Conservation (phyloP, 2,329 filamentous ascomycete genomes). For the Cytospora piceicola region DNA sequence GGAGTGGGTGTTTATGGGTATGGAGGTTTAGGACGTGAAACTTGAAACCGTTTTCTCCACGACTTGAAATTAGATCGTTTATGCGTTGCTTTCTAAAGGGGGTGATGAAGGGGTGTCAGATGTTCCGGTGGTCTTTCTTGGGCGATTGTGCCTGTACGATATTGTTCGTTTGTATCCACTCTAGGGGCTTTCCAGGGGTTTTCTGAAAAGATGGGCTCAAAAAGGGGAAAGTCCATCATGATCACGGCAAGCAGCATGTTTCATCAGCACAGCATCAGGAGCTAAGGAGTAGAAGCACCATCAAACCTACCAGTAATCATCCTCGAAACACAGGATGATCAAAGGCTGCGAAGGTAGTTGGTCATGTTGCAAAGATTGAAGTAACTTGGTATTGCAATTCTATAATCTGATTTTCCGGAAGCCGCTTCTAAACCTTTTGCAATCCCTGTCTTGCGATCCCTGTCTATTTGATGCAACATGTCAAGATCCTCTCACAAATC, state of each 20-base stretch:
- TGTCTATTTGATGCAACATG: not conserved
- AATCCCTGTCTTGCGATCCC: not conserved
- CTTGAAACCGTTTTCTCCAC: slow-evolving; percentile 7
- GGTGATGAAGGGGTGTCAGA: slow-evolving; percentile 9
- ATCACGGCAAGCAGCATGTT: slow-evolving; percentile 15
- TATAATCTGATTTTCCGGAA: slow-evolving; percentile 25
- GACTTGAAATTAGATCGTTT: slow-evolving; percentile 22
- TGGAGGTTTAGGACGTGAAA: slow-evolving; percentile 68
- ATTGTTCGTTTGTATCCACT: slow-evolving; percentile 14
- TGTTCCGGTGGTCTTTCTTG: slow-evolving; percentile 11
- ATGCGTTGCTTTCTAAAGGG: slow-evolving; percentile 13
- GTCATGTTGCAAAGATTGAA: slow-evolving; percentile 16
- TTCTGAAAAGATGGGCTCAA: slow-evolving; percentile 10
- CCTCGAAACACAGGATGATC: not conserved
- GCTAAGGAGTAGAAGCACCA: slow-evolving; percentile 22
- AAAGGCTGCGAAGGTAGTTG: slow-evolving; percentile 10
- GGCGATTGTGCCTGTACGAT: not conserved
- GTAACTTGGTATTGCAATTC: slow-evolving; percentile 13
- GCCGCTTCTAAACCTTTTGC: not conserved
- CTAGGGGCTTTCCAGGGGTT: slow-evolving; percentile 7
- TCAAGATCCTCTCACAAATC: slow-evolving; percentile 40
- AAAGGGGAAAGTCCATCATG: slow-evolving; percentile 16
- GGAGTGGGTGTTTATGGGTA: slow-evolving; percentile 84
- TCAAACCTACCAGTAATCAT: slow-evolving; percentile 14
- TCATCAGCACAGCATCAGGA: slow-evolving; percentile 26